These are phyloP conservation scores for Bisporella sp. DNA, from an alignment of 2,329 filamentous ascomycete species.

Conservation along the genomic window DNA sequence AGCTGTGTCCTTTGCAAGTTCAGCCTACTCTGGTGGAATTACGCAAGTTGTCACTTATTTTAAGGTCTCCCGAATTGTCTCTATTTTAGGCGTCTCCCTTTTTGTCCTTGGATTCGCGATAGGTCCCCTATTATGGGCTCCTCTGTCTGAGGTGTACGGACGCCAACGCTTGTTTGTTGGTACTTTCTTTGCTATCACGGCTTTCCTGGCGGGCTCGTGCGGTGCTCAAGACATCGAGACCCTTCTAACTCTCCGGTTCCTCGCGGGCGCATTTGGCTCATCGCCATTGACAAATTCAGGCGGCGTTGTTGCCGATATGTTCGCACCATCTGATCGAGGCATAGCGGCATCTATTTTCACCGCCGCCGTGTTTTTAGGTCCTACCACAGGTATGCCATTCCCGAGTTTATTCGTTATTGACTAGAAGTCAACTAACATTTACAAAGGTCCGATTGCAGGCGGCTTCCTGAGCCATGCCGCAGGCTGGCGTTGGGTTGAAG, in stretches of 20 bases:
- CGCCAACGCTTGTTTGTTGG: slow-evolving; percentile 44
- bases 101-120: slow-evolving; percentile 42
- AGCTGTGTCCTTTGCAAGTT: slow-evolving; percentile 32
- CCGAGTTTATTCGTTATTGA: background rate
- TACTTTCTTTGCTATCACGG: slow-evolving; percentile 38
- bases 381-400: slow-evolving; percentile 2
- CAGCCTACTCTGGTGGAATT: background rate
- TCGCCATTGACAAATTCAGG: background rate
- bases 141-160: slow-evolving; percentile 51
- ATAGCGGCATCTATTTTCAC: background rate
- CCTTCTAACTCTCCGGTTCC: background rate
- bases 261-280: background rate
- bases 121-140: slow-evolving; percentile 50
- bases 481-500: slow-evolving; percentile 13
- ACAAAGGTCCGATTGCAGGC: slow-evolving; percentile 9
- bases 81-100: background rate
- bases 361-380: slow-evolving; percentile 11
- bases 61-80: background rate
- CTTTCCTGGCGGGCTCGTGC: slow-evolving; percentile 37
- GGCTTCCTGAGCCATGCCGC: slow-evolving; percentile 6
- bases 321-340: background rate
- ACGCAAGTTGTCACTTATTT: background rate
- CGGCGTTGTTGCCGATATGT: background rate
- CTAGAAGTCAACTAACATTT: background rate
- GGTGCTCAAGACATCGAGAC: background rate